These are phyloP conservation scores for Lepidium sativum DNA, from an alignment of 345 rosid species.

Conservation along the genomic window DNA sequence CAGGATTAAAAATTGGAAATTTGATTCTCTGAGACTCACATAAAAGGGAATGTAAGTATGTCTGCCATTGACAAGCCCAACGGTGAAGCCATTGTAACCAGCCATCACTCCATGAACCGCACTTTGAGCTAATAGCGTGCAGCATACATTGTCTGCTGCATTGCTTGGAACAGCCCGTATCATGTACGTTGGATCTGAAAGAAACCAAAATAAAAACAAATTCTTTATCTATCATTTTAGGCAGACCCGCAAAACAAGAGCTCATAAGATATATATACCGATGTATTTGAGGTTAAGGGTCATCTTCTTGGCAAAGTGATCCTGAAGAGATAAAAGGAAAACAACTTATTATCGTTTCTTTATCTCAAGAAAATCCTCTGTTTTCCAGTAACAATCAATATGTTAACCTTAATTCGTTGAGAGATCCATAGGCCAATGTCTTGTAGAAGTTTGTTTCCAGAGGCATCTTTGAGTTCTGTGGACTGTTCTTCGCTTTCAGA, in stretches of 20 bases:
- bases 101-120: constrained; percentile 90
- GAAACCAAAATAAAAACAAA: background rate
- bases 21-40: constrained; percentile 45
- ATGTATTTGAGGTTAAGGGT: constrained; percentile 67
- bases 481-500: constrained; percentile 34
- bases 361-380: background rate
- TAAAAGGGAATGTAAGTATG: constrained; percentile 79
- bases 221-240: background rate
- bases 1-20: background rate
- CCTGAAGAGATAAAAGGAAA: constrained; percentile 31
- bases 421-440: constrained; percentile 75
- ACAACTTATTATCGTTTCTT: background rate
- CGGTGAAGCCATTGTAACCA: constrained; percentile 77
- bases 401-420: constrained; percentile 53
- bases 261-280: constrained; percentile 27
- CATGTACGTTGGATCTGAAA: constrained; percentile 85
- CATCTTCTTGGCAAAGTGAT: constrained; percentile 56
- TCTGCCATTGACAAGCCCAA: constrained; percentile 79
- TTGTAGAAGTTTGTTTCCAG: constrained; percentile 74
- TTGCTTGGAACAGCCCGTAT: constrained; percentile 77
- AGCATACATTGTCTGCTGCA: constrained; percentile 85
- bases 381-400: background rate
- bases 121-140: constrained; percentile 89
- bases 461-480: constrained; percentile 53
- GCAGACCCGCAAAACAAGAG: background rate